A percentile compares a stretch with the other conserved stretches of the same genome.
phyloP scores from a whole-genome alignment of 805 yeast species.

The Kuraishia piskuri region DNA sequence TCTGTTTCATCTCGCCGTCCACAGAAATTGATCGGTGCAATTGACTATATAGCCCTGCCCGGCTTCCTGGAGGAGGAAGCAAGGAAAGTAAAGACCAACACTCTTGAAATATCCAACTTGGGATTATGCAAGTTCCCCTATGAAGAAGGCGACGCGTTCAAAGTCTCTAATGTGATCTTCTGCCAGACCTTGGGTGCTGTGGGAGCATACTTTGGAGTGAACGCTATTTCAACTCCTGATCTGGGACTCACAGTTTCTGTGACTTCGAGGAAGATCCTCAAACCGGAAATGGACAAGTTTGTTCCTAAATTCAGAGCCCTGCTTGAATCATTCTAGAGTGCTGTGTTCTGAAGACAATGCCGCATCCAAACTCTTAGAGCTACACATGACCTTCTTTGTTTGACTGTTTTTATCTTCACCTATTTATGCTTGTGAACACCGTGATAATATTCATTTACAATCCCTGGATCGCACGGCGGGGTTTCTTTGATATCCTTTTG shows the following conservation, averaged over 20 bases:
- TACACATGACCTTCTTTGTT: too few species aligned
- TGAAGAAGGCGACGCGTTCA: slow-evolving; percentile 5
- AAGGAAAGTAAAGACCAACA: background rate
- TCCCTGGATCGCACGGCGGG: background rate
- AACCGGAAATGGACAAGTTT: background rate
- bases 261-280: background rate
- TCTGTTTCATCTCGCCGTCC: background rate
- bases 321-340: background rate
- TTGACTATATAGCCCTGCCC: slow-evolving; percentile 4
- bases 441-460: background rate
- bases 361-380: too few species aligned
- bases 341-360: too few species aligned
- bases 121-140: background rate
- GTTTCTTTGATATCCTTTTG: background rate
- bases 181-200: slow-evolving; percentile 9
- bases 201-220: slow-evolving; percentile 8
- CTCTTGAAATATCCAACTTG: slow-evolving; percentile 15
- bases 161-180: slow-evolving; percentile 9
- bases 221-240: slow-evolving; percentile 6
- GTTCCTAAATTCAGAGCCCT: background rate
- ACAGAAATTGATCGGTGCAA: slow-evolving; percentile 6
- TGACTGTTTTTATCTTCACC: background rate
- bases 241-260: background rate
- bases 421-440: background rate
- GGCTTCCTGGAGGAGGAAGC: slow-evolving; percentile 1